These are phyloP conservation scores for Kodamaea anthophila DNA, from an alignment of 1,139 yeast genomes.

Conservation along the genomic window DNA sequence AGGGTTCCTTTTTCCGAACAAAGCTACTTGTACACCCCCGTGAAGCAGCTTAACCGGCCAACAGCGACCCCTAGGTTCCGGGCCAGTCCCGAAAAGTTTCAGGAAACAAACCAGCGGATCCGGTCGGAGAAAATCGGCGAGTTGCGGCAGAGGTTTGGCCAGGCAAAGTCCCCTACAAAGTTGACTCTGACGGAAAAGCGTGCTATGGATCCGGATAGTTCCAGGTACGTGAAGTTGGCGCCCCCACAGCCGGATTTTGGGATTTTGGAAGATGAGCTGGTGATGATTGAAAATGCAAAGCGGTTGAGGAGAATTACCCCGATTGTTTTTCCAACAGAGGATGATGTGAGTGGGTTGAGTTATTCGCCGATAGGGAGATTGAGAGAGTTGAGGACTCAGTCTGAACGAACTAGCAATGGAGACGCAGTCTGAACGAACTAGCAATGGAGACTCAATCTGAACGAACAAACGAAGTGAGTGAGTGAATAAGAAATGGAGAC, in stretches of 20 bases:
- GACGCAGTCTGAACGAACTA: no score
- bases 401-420: no score
- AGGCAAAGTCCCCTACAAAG: conserved; percentile 14
- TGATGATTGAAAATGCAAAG: conserved; percentile 34
- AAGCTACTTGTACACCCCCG: conserved; percentile 31
- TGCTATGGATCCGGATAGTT: conserved; percentile 6
- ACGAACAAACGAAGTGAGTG: no score
- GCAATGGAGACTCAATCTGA: no score
- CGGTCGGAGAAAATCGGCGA: conserved; percentile 31
- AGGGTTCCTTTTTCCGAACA: background rate
- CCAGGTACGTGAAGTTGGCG: conserved; percentile 6
- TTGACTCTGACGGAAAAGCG: background rate
- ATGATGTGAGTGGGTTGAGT: conserved; percentile 21
- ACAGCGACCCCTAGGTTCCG: conserved; percentile 18
- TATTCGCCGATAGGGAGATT: conserved; percentile 37
- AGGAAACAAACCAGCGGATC: conserved; percentile 34
- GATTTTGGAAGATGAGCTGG: conserved; percentile 13
- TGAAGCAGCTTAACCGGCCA: conserved; percentile 19
- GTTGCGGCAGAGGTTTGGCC: conserved; percentile 29
- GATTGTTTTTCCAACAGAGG: conserved; percentile 32
- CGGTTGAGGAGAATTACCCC: conserved; percentile 33
- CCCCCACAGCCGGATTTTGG: conserved; percentile 24
- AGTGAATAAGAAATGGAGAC: no score
- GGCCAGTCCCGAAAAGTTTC: conserved; percentile 34
- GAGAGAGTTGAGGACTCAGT: no score